Evolutionary conservation across 2,329 filamentous ascomycete genomes (phyloP), one percentile per base, ranked within the genome.

Genomic region (Penicillium sp.): DNA sequence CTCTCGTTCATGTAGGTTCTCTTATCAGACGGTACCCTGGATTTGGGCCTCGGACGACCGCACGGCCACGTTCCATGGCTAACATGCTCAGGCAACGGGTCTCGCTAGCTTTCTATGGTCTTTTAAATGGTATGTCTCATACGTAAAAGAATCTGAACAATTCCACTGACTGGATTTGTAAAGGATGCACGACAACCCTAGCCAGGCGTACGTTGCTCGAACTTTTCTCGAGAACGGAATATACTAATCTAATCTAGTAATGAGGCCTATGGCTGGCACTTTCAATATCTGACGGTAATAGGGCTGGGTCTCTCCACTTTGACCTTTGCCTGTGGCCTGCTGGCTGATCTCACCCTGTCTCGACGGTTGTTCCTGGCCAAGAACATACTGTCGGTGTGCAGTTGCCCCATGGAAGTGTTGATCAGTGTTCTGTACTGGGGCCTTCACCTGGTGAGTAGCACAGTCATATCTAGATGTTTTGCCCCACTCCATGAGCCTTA

Each of bases 261-360:
- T 59, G 74, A 81, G 13, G 80, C 81, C 33, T 85, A 83, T 67
- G 84, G 84, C 60, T 85, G 83, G 82, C 83, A 86, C 64, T 79
- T 86, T 55, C 83, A 85, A 70, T 85, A 83, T 64, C 74, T 86
- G 21, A 86, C 84, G 54, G 83, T 85, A 60, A 79, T 86, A 61
- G 84, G 83, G 41, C 75, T 85, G 6, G 70, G 76, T 5, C 70
- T 85, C 45, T 76, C 81, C 1, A 81, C 82, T 2, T 33, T 77
- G 42, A 83, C 82, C 31, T 85, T 85, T 68, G 51, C 69, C 21
- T 65, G 76, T 50, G 84, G 75, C 33, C 70, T 85, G 2, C 60
- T 82, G 39, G 81, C 83, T 33, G 84, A 86, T 68, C 54, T 84
- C 0, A 79, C 78, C 0, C 58, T 76, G 28, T 84, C 80, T 0